phyloP scores from a whole-genome alignment of 2,329 filamentous ascomycete genomes.

The Fusarium anguioides region DNA sequence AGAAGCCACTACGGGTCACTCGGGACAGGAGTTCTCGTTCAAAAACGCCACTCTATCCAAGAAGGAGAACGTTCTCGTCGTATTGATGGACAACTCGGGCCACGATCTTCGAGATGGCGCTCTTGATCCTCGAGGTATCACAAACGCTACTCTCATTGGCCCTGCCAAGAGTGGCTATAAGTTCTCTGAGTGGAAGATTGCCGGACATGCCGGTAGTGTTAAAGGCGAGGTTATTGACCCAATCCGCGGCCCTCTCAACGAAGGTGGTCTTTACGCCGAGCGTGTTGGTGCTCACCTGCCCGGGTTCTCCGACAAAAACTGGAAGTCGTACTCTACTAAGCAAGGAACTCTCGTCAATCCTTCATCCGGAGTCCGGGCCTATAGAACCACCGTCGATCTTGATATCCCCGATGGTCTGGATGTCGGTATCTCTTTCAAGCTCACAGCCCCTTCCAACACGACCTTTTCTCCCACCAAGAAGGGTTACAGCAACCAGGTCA shows the following conservation, averaged over 20 bases:
- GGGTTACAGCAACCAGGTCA: conserved; percentile 52
- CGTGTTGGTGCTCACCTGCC: conserved; percentile 69
- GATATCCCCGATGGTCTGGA: conserved; percentile 63
- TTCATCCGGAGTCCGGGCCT: conserved; percentile 65
- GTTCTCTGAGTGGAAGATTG: conserved; percentile 68
- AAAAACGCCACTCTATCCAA: conserved; percentile 57
- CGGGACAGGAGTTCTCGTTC: conserved; percentile 60
- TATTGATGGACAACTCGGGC: conserved; percentile 70
- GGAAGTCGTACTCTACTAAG: conserved; percentile 49
- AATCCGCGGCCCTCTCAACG: conserved; percentile 65
- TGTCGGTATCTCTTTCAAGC: conserved; percentile 65
- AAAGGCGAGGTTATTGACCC: conserved; percentile 63
- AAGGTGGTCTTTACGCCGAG: conserved; percentile 69
- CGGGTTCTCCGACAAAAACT: conserved; percentile 61
- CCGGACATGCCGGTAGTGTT: conserved; percentile 64
- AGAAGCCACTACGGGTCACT: conserved; percentile 52
- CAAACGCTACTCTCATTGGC: conserved; percentile 62
- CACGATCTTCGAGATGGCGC: conserved; percentile 65
- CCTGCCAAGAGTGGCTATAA: conserved; percentile 42
- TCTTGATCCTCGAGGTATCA: conserved; percentile 62
- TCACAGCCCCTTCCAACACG: conserved; percentile 57
- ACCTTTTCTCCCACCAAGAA: conserved; percentile 50
- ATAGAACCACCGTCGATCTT: conserved; percentile 64
- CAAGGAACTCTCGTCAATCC: conserved; percentile 55
- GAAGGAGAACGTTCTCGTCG: conserved; percentile 61